phyloP scores from a whole-genome alignment of 192 early-diverging fungal genomes.

The Neocallimastix lanati region DNA sequence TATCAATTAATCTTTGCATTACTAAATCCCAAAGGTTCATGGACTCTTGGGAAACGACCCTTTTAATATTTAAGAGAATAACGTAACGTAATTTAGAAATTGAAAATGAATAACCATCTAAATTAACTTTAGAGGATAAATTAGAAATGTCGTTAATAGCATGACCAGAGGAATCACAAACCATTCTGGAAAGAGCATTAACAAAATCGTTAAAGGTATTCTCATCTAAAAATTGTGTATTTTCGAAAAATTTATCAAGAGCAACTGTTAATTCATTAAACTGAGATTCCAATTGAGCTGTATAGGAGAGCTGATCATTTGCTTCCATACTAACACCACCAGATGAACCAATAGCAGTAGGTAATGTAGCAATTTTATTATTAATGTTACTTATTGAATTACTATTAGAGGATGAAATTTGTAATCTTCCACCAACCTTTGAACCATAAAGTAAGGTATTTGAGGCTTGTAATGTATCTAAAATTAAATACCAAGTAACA shows the following conservation, averaged over 20 bases:
- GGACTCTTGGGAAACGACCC: not conserved
- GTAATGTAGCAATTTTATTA: conserved; percentile 1
- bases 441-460: conserved; percentile 47
- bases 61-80: not conserved
- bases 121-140: not conserved
- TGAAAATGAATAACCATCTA: not conserved
- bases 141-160: conserved; percentile 10
- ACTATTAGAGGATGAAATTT: conserved; percentile 8
- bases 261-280: conserved; percentile 5
- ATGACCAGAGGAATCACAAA: conserved; percentile 41
- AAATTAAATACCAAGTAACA: conserved; percentile 63
- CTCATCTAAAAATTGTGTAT: not conserved
- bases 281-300: not conserved
- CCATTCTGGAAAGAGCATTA: conserved; percentile 19
- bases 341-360: not conserved
- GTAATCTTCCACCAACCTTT: conserved; percentile 16
- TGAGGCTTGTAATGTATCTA: conserved; percentile 74
- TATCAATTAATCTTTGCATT: conserved; percentile 25
- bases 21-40: not conserved
- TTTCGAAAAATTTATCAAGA: conserved; percentile 7
- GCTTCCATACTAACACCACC: conserved; percentile 2
- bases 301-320: not conserved
- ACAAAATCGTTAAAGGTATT: not conserved
- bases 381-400: conserved; percentile 3
- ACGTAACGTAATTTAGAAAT: not conserved